A percentile compares a stretch with the other conserved stretches of the same genome.
These are phyloP conservation scores for Boletales sp. DNA, from an alignment of 768 basidiomycete species.

Conservation along the genomic window DNA sequence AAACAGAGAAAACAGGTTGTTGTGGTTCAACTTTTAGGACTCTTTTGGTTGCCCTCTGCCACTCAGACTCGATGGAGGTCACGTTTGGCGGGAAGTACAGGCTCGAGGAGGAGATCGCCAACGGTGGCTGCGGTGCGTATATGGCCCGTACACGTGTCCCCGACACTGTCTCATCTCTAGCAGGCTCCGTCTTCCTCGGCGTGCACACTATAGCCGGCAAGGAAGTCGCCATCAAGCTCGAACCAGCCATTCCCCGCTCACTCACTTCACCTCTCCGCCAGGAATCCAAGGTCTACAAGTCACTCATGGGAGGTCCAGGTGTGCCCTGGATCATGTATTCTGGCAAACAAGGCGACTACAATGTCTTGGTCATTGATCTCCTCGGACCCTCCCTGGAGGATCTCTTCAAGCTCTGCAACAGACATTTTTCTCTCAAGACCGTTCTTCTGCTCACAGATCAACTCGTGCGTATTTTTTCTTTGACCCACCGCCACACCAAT, in stretches of 20 bases:
- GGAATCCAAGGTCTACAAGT: slow-evolving; percentile 90
- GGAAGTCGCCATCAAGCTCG: slow-evolving; percentile 81
- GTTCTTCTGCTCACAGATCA: slow-evolving; percentile 93
- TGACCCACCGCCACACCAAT: neutral
- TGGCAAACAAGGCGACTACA: slow-evolving; percentile 89
- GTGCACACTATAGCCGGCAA: slow-evolving; percentile 80
- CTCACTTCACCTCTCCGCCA: slow-evolving; percentile 71
- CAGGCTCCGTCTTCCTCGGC: slow-evolving; percentile 75
- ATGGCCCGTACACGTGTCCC: slow-evolving; percentile 40
- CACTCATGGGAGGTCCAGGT: slow-evolving; percentile 82
- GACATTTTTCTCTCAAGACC: slow-evolving; percentile 92
- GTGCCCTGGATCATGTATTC: slow-evolving; percentile 93
- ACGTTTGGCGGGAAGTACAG: slow-evolving; percentile 76
- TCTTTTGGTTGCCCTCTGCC: slow-evolving; percentile 14
- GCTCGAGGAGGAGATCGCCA: slow-evolving; percentile 76
- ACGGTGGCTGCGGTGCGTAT: slow-evolving; percentile 71
- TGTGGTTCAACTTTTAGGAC: neutral
- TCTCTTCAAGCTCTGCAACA: slow-evolving; percentile 85
- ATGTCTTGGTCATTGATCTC: slow-evolving; percentile 97
- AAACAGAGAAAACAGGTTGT: slow-evolving; percentile 6
- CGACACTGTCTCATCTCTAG: slow-evolving; percentile 9
- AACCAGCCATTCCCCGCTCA: slow-evolving; percentile 51
- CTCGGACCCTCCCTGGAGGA: slow-evolving; percentile 88
- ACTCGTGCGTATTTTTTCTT: slow-evolving; percentile 53
- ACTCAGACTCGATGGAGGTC: slow-evolving; percentile 26